Base-by-base conservation (phyloP, 2,329 filamentous ascomycete genomes). In the Aspergillus melleus region DNA sequence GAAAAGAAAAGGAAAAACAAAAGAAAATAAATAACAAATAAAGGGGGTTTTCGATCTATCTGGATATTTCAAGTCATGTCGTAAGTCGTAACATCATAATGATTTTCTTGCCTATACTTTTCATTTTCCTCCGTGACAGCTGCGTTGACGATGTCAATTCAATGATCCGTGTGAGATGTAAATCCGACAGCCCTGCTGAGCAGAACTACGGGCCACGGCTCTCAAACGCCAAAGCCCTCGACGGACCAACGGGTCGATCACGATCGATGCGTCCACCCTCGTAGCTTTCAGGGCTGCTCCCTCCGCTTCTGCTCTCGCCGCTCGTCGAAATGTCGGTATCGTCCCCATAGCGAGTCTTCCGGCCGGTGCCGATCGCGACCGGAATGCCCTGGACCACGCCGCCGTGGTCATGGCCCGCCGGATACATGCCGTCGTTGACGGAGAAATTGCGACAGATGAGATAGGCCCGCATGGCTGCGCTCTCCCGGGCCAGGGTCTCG, bases 361-460 rank as follows among this genome's bases (percentile, higher is more conserved):
- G 75, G 24, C 86, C 86, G 12, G 83, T 84, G 49, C 86, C 86
- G 74, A 88, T 88, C 30, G 86, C 85, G 59, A 87, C 85, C 1
- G 86, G 86, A 24, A 87, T 76, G 5, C 86, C 86, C 74, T 89
- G 86, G 49, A 86, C 79, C 22, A 84, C 77, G 20, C 75, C 81
- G 66, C 75, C 84, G 73, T 75, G 84, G 75, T 71, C 83, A 79
- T 74, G 84, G 65, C 77, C 86, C 69, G 67, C 83, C 72, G 72
- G 86, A 64, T 85, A 86, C 92, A 96, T 96, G 74, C 94, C 94
- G 70, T 96, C 92, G 74, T 96, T 97, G 76, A 96, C 91, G 58
- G 92, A 96, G 80, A 97, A 97, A 83, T 96, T 96, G 65, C 92
- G 90, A 83, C 94, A 97, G 67, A 97, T 95, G 87, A 96, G 94